A percentile compares a stretch with the other conserved stretches of the same genome.
These are phyloP conservation scores for Argentina anserina DNA, from an alignment of 306 rosid species.

Conservation along the genomic window DNA sequence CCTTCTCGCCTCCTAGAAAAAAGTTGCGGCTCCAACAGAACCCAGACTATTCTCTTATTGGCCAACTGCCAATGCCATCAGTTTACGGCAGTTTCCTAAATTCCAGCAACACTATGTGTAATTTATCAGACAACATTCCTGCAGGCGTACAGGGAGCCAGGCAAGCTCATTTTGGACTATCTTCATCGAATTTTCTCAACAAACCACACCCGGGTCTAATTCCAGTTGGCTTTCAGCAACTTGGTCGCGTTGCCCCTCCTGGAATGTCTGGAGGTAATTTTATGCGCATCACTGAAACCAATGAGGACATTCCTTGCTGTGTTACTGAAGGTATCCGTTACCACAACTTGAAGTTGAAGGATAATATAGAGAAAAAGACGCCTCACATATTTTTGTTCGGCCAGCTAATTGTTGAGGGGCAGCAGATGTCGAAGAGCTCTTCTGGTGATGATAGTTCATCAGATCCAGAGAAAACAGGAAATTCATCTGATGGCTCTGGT, in stretches of 20 bases:
- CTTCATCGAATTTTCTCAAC: conserved; percentile 59
- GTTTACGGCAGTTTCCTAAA: conserved; percentile 44
- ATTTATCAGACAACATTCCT: conserved; percentile 44
- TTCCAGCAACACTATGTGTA: conserved; percentile 42
- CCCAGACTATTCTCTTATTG: conserved; percentile 48
- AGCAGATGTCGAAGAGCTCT: conserved; percentile 47
- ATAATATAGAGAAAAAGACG: conserved; percentile 41
- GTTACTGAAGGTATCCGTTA: conserved; percentile 49
- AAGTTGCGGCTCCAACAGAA: conserved; percentile 51
- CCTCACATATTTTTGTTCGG: conserved; percentile 83
- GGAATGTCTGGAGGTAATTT: conserved; percentile 35
- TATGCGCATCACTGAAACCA: conserved; percentile 30
- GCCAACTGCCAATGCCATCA: conserved; percentile 63
- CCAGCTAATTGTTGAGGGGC: conserved; percentile 58
- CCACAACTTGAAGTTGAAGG: conserved; percentile 54
- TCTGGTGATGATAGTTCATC: conserved; percentile 54
- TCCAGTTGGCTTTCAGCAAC: conserved; percentile 45
- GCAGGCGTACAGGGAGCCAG: conserved; percentile 99
- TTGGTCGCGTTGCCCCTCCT: conserved; percentile 34
- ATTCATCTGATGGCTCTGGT: conserved; percentile 53
- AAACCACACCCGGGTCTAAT: conserved; percentile 47
- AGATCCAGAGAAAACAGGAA: conserved; percentile 49
- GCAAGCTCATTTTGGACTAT: conserved; percentile 81
- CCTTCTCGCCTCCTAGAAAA: conserved; percentile 76
- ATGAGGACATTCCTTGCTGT: conserved; percentile 51